Base-by-base conservation (phyloP, 2,329 filamentous ascomycete genomes). In the Hypoxylon sp. region DNA sequence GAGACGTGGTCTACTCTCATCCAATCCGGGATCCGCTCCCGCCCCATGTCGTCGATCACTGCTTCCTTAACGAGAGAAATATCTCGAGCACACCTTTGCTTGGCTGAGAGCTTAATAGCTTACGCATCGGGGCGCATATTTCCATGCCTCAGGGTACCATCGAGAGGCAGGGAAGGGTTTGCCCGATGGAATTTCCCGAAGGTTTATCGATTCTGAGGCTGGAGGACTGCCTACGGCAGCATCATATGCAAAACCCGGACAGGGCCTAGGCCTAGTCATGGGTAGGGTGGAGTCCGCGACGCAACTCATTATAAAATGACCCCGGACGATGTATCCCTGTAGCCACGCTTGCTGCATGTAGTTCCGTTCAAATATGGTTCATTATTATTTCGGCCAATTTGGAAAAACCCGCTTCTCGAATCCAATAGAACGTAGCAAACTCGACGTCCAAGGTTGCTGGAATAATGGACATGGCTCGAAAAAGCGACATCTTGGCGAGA, bases 1-100 rank as follows among this genome's bases (percentile, higher is more conserved):
- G 65, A 67, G 65, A 67, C 66, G 66, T 65, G 66, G 61, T 68
- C 39, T 68, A 33, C 52, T 68, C 52, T 53, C 52, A 51, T 62
- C 66, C 66, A 68, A 68, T 68, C 61, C 66, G 48, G 61, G 66
- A 57, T 65, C 39, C 52, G 46, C 42, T n/a, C 44, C 66, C 52
- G 47, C 61, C 46, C 66, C 61, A 65, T 59, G 66, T 51, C 33
- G 61, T 57, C 54, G 66, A 68, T 68, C 66, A 59, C 59, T 51
- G 37, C 57, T 33, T 50, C 47, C 33, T 57, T 39, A 29, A 63
- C 53, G 33, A 44, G 42, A 60, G 42, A n/a, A 60, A 33, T 52
- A 59, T 48, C 42, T 57, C 24, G 57, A 44, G 42, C 57, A 52
- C 50, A 24, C 57, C 51, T 53, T 44, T 17, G 35, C 53, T 37